Conservation (phyloP, 768 basidiomycete genomes). For the Amanita pseudoporphyria region DNA sequence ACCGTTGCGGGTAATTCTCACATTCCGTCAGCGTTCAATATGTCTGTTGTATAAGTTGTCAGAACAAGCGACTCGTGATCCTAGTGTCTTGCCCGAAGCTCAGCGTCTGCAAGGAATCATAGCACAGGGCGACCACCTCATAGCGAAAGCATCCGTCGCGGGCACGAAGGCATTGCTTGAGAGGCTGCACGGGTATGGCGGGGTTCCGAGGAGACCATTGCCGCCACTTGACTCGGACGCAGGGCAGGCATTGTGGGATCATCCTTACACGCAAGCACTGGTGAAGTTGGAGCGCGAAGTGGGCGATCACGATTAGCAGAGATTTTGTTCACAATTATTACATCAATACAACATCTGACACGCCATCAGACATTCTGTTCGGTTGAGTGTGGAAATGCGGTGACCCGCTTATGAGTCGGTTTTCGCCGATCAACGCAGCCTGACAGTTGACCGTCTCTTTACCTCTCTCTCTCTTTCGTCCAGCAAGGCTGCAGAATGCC, state of each 20-base stretch:
- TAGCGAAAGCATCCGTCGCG: slow-evolving; percentile 64
- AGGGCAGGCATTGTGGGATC: slow-evolving; percentile 59
- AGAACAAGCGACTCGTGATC: slow-evolving; percentile 43
- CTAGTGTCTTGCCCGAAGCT: slow-evolving; percentile 53
- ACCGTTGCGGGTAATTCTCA: slow-evolving; percentile 1
- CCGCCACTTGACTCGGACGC: slow-evolving; percentile 47
- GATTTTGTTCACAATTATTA: no score
- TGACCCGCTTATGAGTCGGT: neutral
- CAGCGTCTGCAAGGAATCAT: slow-evolving; percentile 72
- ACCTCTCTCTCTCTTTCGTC: slow-evolving; percentile 7
- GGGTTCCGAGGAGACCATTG: slow-evolving; percentile 69
- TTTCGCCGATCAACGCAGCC: slow-evolving; percentile 4
- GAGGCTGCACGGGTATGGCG: slow-evolving; percentile 74
- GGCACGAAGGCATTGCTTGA: slow-evolving; percentile 80
- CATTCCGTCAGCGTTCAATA: slow-evolving; percentile 38
- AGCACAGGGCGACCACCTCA: slow-evolving; percentile 72
- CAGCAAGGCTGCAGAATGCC: slow-evolving; percentile 20
- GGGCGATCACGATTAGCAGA: neutral
- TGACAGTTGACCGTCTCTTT: neutral
- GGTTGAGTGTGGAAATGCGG: neutral
- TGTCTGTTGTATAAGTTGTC: slow-evolving; percentile 55
- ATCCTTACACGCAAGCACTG: slow-evolving; percentile 62
- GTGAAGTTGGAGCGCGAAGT: slow-evolving; percentile 40
- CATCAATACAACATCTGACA: no score
- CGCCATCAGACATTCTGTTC: no score